Conservation (phyloP, 2,329 filamentous ascomycete species). For the Apiospora arundinis region DNA sequence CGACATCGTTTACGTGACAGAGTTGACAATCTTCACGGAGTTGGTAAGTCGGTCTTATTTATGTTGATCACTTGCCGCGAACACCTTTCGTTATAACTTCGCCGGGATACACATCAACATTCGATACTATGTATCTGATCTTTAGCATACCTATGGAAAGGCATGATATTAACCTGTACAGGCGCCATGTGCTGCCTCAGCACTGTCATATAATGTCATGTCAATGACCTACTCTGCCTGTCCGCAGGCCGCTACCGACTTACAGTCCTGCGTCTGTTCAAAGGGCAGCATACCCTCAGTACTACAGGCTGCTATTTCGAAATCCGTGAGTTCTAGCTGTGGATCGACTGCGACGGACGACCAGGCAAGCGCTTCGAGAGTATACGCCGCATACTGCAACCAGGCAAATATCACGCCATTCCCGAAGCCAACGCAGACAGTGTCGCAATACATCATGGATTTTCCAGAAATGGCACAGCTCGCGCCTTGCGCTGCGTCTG, state of each 20-base stretch:
- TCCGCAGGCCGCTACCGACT: constrained; percentile 48
- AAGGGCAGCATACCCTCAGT: constrained; percentile 49
- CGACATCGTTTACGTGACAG: constrained; percentile 40
- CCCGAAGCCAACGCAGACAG: constrained; percentile 49
- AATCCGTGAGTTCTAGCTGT: constrained; percentile 50
- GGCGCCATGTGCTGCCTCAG: constrained; percentile 57
- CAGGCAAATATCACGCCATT: constrained; percentile 48
- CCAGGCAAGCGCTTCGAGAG: constrained; percentile 51
- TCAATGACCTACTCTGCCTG: constrained; percentile 51
- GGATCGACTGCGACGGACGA: constrained; percentile 55
- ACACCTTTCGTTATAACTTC: not conserved
- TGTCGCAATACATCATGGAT: constrained; percentile 58
- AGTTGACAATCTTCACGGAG: constrained; percentile 39
- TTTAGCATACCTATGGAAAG: too few species aligned
- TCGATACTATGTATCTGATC: not conserved
- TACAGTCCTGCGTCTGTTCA: constrained; percentile 61
- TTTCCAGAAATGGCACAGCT: constrained; percentile 50
- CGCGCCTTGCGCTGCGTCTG: constrained; percentile 50
- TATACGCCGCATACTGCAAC: constrained; percentile 57
- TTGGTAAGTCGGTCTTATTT: constrained; percentile 33
- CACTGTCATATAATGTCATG: constrained; percentile 52
- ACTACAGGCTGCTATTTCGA: constrained; percentile 47
- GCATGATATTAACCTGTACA: constrained; percentile 32
- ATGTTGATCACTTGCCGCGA: not conserved
- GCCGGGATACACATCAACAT: not conserved